Evolutionary conservation across 768 basidiomycete species (phyloP).

Genomic region (Tricholoma sp.): DNA sequence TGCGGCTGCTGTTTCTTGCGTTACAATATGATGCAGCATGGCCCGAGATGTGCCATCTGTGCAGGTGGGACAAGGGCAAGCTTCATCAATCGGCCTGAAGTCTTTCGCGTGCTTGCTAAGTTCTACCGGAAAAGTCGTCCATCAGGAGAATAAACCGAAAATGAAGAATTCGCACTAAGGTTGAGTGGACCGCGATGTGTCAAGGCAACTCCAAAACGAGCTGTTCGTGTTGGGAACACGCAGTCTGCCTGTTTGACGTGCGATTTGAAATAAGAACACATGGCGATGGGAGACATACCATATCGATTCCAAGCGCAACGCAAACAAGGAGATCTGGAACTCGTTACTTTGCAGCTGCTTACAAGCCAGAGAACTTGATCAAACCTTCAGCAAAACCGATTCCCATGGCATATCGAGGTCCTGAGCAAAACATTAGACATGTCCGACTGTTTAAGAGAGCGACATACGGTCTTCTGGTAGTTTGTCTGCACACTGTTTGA

Average conservation of each 20-base stretch:
- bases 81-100: constrained; percentile 65
- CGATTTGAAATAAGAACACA: background rate
- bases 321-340: constrained; percentile 78
- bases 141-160: background rate
- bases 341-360: background rate
- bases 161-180: constrained; percentile 47
- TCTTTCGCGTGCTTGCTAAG: constrained; percentile 68
- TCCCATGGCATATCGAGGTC: constrained; percentile 90
- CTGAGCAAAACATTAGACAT: constrained; percentile 31
- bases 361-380: background rate
- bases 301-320: constrained; percentile 87
- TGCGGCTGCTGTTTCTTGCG: constrained; percentile 80
- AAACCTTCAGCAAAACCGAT: constrained; percentile 88
- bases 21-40: constrained; percentile 67
- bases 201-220: constrained; percentile 85
- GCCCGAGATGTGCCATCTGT: constrained; percentile 60
- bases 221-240: constrained; percentile 90
- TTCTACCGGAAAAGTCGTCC: constrained; percentile 30
- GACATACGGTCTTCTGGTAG: constrained; percentile 72
- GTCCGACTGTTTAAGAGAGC: background rate
- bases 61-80: constrained; percentile 88
- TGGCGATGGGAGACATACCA: constrained; percentile 51
- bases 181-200: constrained; percentile 81
- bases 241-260: constrained; percentile 66
- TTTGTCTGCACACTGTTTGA: constrained; percentile 75